Conservation (phyloP, 306 rosid genomes). For the Dalbergia cochinchinensis region DNA sequence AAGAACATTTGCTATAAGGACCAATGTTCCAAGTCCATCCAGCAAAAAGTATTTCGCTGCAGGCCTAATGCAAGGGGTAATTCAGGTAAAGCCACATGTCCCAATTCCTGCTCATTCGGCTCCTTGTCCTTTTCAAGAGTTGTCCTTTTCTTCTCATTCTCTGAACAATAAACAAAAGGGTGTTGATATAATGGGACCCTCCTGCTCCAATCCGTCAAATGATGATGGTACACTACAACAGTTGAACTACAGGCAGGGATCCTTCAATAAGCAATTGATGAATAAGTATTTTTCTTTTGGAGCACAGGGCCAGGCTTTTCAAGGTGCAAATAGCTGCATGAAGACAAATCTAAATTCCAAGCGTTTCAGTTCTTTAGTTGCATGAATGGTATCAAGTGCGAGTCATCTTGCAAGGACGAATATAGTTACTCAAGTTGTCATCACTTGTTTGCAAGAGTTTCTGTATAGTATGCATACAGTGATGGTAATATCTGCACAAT, state of each 20-base stretch:
- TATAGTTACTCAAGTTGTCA: conserved; percentile 25
- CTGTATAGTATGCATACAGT: conserved; percentile 27
- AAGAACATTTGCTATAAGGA: conserved; percentile 58
- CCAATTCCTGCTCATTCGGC: too few species aligned
- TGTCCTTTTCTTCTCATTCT: conserved; percentile 57
- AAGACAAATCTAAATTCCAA: conserved; percentile 49
- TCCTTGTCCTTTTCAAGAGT: conserved; percentile 25
- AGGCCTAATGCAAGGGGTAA: conserved; percentile 89
- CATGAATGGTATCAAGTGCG: conserved; percentile 45
- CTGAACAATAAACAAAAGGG: conserved; percentile 52
- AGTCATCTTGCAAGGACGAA: conserved; percentile 11
- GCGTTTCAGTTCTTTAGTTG: conserved; percentile 61
- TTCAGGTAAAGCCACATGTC: conserved; percentile 68
- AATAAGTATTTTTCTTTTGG: conserved; percentile 79
- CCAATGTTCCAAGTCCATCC: conserved; percentile 70
- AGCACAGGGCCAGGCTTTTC: conserved; percentile 66
- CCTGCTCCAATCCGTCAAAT: conserved; percentile 49
- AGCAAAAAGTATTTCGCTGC: conserved; percentile 66
- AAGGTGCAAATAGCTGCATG: conserved; percentile 61
- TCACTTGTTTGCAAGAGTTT: conserved; percentile 4
- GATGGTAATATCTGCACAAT: background rate
- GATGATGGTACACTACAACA: conserved; percentile 31
- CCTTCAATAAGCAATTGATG: conserved; percentile 69
- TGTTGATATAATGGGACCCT: conserved; percentile 50
- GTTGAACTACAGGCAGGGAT: conserved; percentile 51